Evolutionary conservation across 768 basidiomycete species (phyloP), one percentile per base, ranked within the genome.

Genomic region (Cubamyces lactineus): DNA sequence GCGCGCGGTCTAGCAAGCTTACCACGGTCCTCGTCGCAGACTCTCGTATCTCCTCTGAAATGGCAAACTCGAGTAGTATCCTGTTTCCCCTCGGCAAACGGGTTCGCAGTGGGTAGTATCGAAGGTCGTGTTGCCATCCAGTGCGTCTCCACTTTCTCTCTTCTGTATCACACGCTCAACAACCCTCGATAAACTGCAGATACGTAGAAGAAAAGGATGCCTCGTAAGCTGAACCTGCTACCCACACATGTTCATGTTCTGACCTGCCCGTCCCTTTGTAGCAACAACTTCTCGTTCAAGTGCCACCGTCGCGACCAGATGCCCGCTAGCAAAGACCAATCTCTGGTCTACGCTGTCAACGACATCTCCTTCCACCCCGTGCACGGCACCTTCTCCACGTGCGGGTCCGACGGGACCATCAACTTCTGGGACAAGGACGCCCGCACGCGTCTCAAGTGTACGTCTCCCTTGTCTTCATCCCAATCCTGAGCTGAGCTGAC

Each of bases 391-490:
- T 85, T 83, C 71, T 78, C 76, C 19, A 76, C 75, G 1, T 76
- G 76, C 47, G 75, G 90, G 11, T 82, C 89, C 45, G 93, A 95
- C 66, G 93, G 93, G 19, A 89, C 89, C 2, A 87, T 95, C 72
- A 90, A 93, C 81, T 92, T 91, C 74, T 96, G 94, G 94, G 94
- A 97, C 76, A 95, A 94, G 76, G 91, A 96, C 67, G 87, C 91
- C 8, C 88, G 94, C 60, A 94, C 91, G 7, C 88, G 96, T 42
- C 83, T 98, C 77, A 97, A 96, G 78, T 87, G 94, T 95, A 67
- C 50, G 82, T 75, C 21, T 23, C 43, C 61, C 15, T 70, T 16
- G 8, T 28, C 47, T n/a, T 43, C 57, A 11, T 62, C n/a, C n/a
- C n/a, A n/a, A n/a, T n/a, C n/a, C n/a, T n/a, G n/a, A n/a, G 24